Evolutionary conservation across 768 basidiomycete species (phyloP), one percentile per base, ranked within the genome.

Genomic region (Chiua virens): DNA sequence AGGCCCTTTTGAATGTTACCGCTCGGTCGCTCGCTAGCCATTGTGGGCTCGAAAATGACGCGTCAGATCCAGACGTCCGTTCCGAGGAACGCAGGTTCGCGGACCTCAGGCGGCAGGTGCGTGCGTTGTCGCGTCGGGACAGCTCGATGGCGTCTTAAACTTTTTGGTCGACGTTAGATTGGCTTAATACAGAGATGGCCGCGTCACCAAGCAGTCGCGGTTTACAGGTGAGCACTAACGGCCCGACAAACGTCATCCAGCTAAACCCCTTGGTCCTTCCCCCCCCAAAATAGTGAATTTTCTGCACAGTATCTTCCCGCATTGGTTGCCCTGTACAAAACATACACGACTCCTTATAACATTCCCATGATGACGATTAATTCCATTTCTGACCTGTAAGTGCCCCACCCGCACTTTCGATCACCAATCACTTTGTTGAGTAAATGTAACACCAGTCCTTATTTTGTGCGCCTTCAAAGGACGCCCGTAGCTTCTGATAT

Each of bases 381-480:
- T 53, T 52, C 59, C 28, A 53, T 75, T 42, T 59, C 64, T 8
- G 63, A 71, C 47, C 71, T 71, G 73, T 73, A 57, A 47, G 25
- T 36, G 47, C 20, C 41, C 3, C 34, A 40, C n/a, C 30, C n/a
- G 14, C 17, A 15, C 18, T 43, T 21, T 35, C 6, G 15, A 20
- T 37, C 27, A 27, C 28, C 18, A 47, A 45, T 27, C 30, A 2
- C 15, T 14, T 10, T 7, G 2, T 30, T 4, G 10, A 30, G 45
- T 13, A 22, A 30, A 44, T 5, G 11, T 20, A 34, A 32, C 11
- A 46, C 13, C 42, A 75, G 76, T 3, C 69, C 75, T 10, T 75
- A 78, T 55, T 76, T 75, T 50, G 55, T 70, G 32, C 74, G 75
- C 25, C 76, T 72, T 50, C 52, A 64, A 28, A 68, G 56, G 18